Evolutionary conservation across 345 rosid species (phyloP).

Genomic region (Lumnitzera racemosa): DNA sequence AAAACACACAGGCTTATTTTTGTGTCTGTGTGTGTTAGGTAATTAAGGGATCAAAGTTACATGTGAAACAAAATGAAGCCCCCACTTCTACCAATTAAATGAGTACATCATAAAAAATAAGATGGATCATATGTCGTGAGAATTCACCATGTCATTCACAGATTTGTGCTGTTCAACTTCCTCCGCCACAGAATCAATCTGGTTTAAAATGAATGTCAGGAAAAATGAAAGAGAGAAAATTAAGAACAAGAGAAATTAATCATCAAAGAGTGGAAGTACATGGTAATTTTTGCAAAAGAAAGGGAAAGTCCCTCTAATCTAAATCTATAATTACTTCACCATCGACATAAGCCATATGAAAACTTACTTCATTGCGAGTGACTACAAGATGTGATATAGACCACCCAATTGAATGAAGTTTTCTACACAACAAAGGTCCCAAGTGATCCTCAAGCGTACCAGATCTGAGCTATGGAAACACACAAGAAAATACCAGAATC

Average conservation of each 20-base stretch:
- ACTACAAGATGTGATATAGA: conserved; percentile 49
- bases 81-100: background rate
- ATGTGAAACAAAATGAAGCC: background rate
- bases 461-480: conserved; percentile 98
- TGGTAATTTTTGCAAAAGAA: background rate
- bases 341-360: background rate
- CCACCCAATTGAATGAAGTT: conserved; percentile 81
- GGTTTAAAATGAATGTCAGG: conserved; percentile 21
- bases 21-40: too few relatives aligned
- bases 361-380: conserved; percentile 82
- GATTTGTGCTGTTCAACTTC: conserved; percentile 78
- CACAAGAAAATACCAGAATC: conserved; percentile 25
- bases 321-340: too few relatives aligned
- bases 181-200: conserved; percentile 97
- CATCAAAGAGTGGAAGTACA: background rate
- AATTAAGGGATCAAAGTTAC: background rate
- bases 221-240: background rate
- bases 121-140: conserved; percentile 5
- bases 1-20: too few relatives aligned
- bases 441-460: conserved; percentile 91
- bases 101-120: conserved; percentile 4
- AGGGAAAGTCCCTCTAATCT: too few relatives aligned
- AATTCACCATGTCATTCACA: conserved; percentile 64
- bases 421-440: conserved; percentile 65
- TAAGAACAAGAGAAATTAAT: background rate